phyloP scores from a whole-genome alignment of 179 eudicot species.

The Spinacia oleracea region DNA sequence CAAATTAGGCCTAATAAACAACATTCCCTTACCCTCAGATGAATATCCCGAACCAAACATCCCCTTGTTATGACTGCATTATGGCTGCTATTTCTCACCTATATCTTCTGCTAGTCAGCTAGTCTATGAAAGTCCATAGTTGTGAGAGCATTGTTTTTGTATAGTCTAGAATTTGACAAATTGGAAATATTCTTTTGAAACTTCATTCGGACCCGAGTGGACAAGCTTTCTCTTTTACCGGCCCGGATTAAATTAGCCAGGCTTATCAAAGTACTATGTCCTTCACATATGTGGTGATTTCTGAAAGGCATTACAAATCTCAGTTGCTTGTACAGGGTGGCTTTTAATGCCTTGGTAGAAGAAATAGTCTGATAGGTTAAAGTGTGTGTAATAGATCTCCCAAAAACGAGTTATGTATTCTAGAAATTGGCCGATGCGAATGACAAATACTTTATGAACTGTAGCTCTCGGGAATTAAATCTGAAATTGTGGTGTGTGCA shows the following conservation, averaged over 20 bases:
- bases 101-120: background rate
- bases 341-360: background rate
- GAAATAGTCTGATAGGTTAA: background rate
- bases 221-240: background rate
- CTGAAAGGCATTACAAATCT: background rate
- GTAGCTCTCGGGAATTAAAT: background rate
- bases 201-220: background rate
- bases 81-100: background rate
- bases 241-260: background rate
- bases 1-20: no score
- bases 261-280: background rate
- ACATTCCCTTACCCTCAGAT: no score
- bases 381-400: background rate
- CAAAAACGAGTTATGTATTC: background rate
- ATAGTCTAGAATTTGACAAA: background rate
- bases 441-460: background rate
- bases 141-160: background rate
- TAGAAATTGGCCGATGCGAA: background rate
- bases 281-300: background rate
- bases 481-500: conserved; percentile 31
- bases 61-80: conserved; percentile 1
- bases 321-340: background rate
- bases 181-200: background rate
- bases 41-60: no score
- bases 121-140: background rate